phyloP scores from a whole-genome alignment of 192 early-diverging fungal species.

The Podila minutissima region DNA sequence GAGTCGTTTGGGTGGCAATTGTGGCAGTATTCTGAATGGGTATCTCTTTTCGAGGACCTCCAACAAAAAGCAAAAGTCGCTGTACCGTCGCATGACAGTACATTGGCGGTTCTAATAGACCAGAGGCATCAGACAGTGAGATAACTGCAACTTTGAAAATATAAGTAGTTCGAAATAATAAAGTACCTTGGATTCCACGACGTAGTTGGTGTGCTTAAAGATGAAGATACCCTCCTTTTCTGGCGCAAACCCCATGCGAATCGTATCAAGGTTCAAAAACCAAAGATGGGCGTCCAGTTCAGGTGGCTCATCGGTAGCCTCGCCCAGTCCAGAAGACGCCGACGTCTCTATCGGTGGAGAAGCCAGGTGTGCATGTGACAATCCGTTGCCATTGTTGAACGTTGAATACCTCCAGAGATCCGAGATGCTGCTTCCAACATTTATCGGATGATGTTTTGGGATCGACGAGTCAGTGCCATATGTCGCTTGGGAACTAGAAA shows the following conservation, averaged over 20 bases:
- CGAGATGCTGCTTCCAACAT: conserved; percentile 46
- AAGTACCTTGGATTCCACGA: conserved; percentile 74
- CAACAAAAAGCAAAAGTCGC: conserved; percentile 90
- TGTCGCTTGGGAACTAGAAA: conserved; percentile 32
- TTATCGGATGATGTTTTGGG: conserved; percentile 37
- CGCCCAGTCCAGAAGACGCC: background rate
- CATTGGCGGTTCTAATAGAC: conserved; percentile 44
- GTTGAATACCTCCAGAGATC: conserved; percentile 67
- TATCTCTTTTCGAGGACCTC: conserved; percentile 81
- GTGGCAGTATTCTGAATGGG: conserved; percentile 82
- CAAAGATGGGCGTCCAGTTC: conserved; percentile 52
- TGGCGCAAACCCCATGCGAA: conserved; percentile 58
- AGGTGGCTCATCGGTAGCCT: background rate
- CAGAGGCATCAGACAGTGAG: background rate
- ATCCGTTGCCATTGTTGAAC: conserved; percentile 28
- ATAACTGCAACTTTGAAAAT: background rate
- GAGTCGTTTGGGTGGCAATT: conserved; percentile 90
- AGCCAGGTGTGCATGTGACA: conserved; percentile 34
- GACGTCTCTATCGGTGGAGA: conserved; percentile 15
- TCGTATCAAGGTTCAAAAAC: conserved; percentile 63
- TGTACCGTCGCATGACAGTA: conserved; percentile 83
- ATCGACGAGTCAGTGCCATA: conserved; percentile 18
- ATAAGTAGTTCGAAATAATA: conserved; percentile 6
- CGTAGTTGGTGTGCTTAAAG: conserved; percentile 93
- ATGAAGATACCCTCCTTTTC: conserved; percentile 64